phyloP scores from a whole-genome alignment of 768 basidiomycete species.

The Boletus vinaceobasis region DNA sequence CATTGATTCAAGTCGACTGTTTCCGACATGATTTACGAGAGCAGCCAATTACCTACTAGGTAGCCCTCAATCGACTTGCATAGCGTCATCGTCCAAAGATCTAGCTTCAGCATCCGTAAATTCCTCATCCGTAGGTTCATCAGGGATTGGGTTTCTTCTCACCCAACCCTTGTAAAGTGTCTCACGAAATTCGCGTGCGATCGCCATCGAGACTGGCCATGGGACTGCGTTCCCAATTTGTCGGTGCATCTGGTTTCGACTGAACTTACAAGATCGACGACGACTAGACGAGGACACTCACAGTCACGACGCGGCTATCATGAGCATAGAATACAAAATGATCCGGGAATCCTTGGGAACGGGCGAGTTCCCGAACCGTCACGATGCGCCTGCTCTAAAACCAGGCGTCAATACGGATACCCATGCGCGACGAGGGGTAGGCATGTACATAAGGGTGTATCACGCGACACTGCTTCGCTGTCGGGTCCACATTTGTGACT shows the following conservation, averaged over 20 bases:
- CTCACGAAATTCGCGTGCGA: constrained; percentile 59
- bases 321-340: constrained; percentile 58
- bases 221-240: constrained; percentile 84
- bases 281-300: constrained; percentile 31
- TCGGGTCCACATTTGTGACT: constrained; percentile 75
- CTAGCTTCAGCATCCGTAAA: constrained; percentile 9
- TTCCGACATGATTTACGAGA: neutral
- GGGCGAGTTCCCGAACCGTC: constrained; percentile 71
- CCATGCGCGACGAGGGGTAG: neutral
- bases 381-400: constrained; percentile 64
- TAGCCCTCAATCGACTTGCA: constrained; percentile 31
- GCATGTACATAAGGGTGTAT: constrained; percentile 64
- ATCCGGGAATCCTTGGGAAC: constrained; percentile 83
- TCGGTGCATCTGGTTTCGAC: constrained; percentile 58
- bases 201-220: constrained; percentile 56
- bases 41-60: neutral
- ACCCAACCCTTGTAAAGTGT: constrained; percentile 53
- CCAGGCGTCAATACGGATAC: neutral
- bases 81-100: constrained; percentile 13
- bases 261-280: neutral
- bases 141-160: constrained; percentile 20
- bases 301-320: constrained; percentile 55
- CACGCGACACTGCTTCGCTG: constrained; percentile 71
- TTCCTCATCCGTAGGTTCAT: constrained; percentile 30
- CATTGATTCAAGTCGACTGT: neutral